These are phyloP conservation scores for Marasmius tenuissimus DNA, from an alignment of 1,284 basidiomycete genomes.

Conservation along the genomic window DNA sequence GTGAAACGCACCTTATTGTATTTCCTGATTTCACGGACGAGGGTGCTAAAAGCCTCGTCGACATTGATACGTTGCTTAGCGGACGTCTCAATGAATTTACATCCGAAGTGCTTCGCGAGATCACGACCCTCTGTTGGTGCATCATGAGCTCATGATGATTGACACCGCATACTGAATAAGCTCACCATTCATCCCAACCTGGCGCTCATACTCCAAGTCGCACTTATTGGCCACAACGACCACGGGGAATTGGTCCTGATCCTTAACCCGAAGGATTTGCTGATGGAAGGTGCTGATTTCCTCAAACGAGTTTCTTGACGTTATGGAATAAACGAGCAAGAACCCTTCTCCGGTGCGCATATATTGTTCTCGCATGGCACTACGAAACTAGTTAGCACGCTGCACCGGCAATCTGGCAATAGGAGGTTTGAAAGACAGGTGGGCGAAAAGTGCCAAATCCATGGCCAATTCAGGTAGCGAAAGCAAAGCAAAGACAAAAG, in stretches of 20 bases:
- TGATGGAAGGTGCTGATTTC: slow-evolving; percentile 98
- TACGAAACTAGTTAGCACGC: slow-evolving; percentile 28
- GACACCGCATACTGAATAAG: slow-evolving; percentile 9
- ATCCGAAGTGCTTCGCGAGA: slow-evolving; percentile 94
- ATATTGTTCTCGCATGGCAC: slow-evolving; percentile 97
- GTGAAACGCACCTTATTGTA: slow-evolving; percentile 79
- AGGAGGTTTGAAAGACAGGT: neutral
- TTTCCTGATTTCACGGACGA: slow-evolving; percentile 95
- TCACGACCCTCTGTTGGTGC: slow-evolving; percentile 85
- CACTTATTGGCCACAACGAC: slow-evolving; percentile 99
- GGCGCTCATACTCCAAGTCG: slow-evolving; percentile 96
- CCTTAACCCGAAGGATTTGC: slow-evolving; percentile 96
- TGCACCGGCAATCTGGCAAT: neutral
- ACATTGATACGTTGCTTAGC: slow-evolving; percentile 99
- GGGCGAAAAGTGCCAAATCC: neutral
- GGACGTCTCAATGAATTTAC: slow-evolving; percentile 98
- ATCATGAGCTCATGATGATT: slow-evolving; percentile 2
- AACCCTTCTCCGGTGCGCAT: slow-evolving; percentile 99
- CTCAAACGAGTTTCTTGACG: slow-evolving; percentile 96
- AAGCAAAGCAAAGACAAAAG: neutral
- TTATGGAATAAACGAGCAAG: slow-evolving; percentile 98
- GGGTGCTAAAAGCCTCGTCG: slow-evolving; percentile 96
- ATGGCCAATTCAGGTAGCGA: neutral
- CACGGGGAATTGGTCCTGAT: slow-evolving; percentile 97
- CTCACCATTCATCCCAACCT: slow-evolving; percentile 94